Evolutionary conservation across 75 land plant genomes (phyloP).

Genomic region (Pseudotsuga menziesii): DNA sequence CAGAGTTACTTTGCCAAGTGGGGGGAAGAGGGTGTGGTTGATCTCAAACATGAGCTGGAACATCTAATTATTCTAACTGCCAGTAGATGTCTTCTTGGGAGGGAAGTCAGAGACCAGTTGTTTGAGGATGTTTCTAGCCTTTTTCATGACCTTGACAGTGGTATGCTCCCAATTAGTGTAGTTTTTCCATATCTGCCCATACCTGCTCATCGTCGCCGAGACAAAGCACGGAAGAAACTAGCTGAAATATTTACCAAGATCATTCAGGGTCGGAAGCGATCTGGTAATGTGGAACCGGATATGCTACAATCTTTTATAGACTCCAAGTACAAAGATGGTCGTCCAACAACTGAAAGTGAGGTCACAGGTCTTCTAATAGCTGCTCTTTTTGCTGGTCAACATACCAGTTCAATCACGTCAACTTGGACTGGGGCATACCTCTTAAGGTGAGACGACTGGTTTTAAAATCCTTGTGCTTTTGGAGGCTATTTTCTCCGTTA

Average conservation of each 20-base stretch:
- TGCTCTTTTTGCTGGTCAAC: constrained; percentile 97
- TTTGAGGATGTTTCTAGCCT: constrained; percentile 89
- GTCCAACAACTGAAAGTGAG: constrained; percentile 76
- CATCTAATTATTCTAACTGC: constrained; percentile 93
- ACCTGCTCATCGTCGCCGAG: constrained; percentile 84
- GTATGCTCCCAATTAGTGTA: constrained; percentile 96
- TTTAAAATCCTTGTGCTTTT: not conserved
- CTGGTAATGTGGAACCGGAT: constrained; percentile 62
- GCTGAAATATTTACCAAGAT: constrained; percentile 70
- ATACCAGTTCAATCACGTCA: constrained; percentile 98
- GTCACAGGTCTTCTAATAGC: constrained; percentile 93
- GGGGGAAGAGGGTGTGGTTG: constrained; percentile 88
- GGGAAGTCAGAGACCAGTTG: constrained; percentile 87
- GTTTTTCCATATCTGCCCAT: constrained; percentile 91
- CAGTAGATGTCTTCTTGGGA: constrained; percentile 86
- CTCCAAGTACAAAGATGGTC: constrained; percentile 91
- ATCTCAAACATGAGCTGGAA: constrained; percentile 91
- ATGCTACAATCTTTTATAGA: constrained; percentile 97
- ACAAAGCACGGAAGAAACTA: constrained; percentile 76
- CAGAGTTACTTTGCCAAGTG: constrained; percentile 93
- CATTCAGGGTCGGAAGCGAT: constrained; percentile 58
- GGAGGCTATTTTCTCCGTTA: not conserved
- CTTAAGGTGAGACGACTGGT: constrained; percentile 26
- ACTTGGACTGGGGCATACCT: constrained; percentile 97
- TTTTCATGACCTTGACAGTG: constrained; percentile 96